Percentiles rank a stretch among this genome's conserved stretches.
These are phyloP conservation scores for Geoglossum cookeanum DNA, from an alignment of 2,329 filamentous ascomycete genomes.

Conservation along the genomic window DNA sequence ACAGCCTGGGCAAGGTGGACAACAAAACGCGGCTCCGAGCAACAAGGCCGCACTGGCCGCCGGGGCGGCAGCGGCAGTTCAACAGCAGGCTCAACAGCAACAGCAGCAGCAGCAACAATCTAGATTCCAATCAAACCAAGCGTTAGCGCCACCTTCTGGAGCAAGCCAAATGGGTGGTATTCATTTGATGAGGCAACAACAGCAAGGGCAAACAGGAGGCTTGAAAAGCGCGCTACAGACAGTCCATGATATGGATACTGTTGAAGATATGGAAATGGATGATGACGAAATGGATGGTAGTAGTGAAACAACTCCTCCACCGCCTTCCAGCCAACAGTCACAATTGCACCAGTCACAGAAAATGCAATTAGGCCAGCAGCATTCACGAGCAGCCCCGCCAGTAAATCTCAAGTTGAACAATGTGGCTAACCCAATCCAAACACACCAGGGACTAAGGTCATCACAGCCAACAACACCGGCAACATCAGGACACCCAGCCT, in stretches of 20 bases:
- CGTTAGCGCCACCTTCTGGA: slow-evolving; percentile 18
- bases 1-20: slow-evolving; percentile 26
- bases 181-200: slow-evolving; percentile 8
- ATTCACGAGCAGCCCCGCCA: slow-evolving; percentile 39
- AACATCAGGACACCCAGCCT: slow-evolving; percentile 40
- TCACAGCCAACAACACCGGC: slow-evolving; percentile 77
- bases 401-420: slow-evolving; percentile 45
- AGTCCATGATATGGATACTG: slow-evolving; percentile 51
- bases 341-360: slow-evolving; percentile 20
- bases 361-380: slow-evolving; percentile 36
- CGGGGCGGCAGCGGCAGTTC: slow-evolving; percentile 24
- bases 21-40: slow-evolving; percentile 24
- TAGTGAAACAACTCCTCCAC: slow-evolving; percentile 1
- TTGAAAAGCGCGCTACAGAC: slow-evolving; percentile 22
- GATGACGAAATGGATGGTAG: slow-evolving; percentile 42
- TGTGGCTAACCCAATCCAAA: slow-evolving; percentile 47
- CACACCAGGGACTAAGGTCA: slow-evolving; percentile 60
- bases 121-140: slow-evolving; percentile 3
- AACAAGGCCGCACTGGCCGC: slow-evolving; percentile 29
- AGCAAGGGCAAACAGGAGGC: slow-evolving; percentile 7
- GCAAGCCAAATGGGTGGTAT: background rate
- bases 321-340: slow-evolving; percentile 9
- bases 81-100: slow-evolving; percentile 28
- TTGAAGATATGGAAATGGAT: slow-evolving; percentile 95
- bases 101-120: slow-evolving; percentile 21